Base-by-base conservation (phyloP, 345 rosid genomes). In the Ceriops zippeliana region DNA sequence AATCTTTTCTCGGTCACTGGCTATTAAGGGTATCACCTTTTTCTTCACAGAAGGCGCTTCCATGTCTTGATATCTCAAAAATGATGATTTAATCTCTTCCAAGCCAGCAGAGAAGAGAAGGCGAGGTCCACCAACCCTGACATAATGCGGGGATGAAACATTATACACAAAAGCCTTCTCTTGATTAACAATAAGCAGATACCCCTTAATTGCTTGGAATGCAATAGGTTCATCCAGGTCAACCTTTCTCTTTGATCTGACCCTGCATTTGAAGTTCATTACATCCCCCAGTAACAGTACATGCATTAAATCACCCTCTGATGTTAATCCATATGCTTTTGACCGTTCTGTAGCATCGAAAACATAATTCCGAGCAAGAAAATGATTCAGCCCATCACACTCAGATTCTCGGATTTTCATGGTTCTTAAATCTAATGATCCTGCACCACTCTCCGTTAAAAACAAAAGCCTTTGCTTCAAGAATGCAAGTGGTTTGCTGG, bases 401-500 rank as follows among this genome's bases (percentile, higher is more conserved):
- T 89, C 89, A 0, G 97, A 82, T 76, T 91, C 97, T 76, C 87
- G 83, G 27, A 95, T 68, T 73, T 82, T 91, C 98, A 91, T 95
- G 83, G 73, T 90, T 80, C 93, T 86, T 75, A 91, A 85, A 52
- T 92, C 96, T 73, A 95, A 62, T 13, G 98, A 95, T 32, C 99
- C 97, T n/a, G 98, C 96, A 70, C 99, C 98, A 17, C 76, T 83
- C 72, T 91, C 92, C 0, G 97, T 91, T 74, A 95, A 85, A 80
- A 95, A 95, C 86, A 95, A 79, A 70, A 90, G 85, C 80, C 97
- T 91, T 72, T 92, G 99, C 82, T 90, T 91, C 82, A 90, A 79
- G 81, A 95, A 91, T 7, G 83, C 92, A 5, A 95, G 84, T 16
- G 97, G 96, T 80, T 80, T 85, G 63, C 93, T 86, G 0, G 61